Base-by-base conservation (phyloP, 345 rosid genomes). In the Citrus glauca region DNA sequence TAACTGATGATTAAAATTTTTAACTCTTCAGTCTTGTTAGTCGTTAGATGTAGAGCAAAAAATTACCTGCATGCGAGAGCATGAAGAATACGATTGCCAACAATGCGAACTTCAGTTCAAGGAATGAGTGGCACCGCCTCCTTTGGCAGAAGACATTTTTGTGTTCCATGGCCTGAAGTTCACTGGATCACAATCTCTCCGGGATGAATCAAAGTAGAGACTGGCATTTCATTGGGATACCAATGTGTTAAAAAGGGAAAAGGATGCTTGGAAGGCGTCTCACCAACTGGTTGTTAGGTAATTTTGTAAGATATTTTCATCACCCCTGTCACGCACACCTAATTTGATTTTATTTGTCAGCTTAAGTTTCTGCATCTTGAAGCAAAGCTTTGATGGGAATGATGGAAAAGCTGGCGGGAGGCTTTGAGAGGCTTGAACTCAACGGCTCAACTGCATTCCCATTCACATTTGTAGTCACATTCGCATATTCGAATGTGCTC, bases 261-360 rank as follows among this genome's bases (percentile, higher is more conserved):
- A 40, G 16, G 22, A 62, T 42, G 50, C 77, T 59, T 62, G 67
- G 67, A 83, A 78, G 73, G 81, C 82, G 87, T 75, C 78, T 79
- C 85, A 89, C 89, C 88, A 75, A 85, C 83, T 84, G 78, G 82
- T 84, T 76, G 89, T 80, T 85, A 57, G 82, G 62, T 74, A 57
- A 63, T 74, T 40, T 50, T 64, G 73, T 69, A 72, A 55, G 57
- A 80, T 65, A 57, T 10, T 74, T 78, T 78, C 69, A 78, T 64
- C 66, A 32, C 27, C 59, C 13, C 72, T 37, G 74, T 82, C 57
- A 71, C 57, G 59, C 63, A 19, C 56, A 81, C 81, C 81, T 77
- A 63, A 37, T 57, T 57, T n/a, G 4, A 4, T 35, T 27, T 66
- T 66, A 33, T 48, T 53, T 28, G 28, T 22, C 73, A 17, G 22